Percentiles rank a stretch among this genome's conserved stretches.
Conservation (phyloP, 192 early-diverging fungal genomes). For the Globomyces pollinis-pini region DNA sequence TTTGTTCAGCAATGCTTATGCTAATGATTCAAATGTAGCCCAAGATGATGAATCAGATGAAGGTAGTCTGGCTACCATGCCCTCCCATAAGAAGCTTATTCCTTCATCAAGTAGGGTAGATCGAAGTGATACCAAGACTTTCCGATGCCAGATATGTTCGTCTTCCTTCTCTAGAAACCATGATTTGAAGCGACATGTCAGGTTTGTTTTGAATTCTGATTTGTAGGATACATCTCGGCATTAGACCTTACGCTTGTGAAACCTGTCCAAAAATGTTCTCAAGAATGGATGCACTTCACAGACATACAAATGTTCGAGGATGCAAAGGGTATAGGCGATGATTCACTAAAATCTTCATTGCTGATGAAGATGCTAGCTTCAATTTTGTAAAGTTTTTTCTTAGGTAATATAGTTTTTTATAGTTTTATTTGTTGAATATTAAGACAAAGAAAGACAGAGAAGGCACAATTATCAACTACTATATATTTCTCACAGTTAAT, state of each 20-base stretch:
- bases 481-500: no score
- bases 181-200: constrained; percentile 66
- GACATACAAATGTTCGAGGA: constrained; percentile 21
- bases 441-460: no score
- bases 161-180: constrained; percentile 79
- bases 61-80: neutral
- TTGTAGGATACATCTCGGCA: constrained; percentile 29
- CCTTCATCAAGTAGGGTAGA: no score
- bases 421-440: no score
- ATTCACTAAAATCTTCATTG: no score
- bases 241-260: constrained; percentile 30
- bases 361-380: no score
- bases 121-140: no score
- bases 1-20: neutral
- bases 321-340: no score
- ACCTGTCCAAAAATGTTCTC: constrained; percentile 26
- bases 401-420: no score
- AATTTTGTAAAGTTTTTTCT: no score
- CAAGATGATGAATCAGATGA: neutral
- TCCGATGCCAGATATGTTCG: constrained; percentile 62
- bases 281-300: constrained; percentile 24
- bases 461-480: no score
- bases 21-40: neutral
- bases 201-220: constrained; percentile 25
- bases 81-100: constrained; percentile 1